A percentile compares a stretch with the other conserved stretches of the same genome.
phyloP scores from a whole-genome alignment of 139 green algal species.

The Chlamydomonas eustigma region DNA sequence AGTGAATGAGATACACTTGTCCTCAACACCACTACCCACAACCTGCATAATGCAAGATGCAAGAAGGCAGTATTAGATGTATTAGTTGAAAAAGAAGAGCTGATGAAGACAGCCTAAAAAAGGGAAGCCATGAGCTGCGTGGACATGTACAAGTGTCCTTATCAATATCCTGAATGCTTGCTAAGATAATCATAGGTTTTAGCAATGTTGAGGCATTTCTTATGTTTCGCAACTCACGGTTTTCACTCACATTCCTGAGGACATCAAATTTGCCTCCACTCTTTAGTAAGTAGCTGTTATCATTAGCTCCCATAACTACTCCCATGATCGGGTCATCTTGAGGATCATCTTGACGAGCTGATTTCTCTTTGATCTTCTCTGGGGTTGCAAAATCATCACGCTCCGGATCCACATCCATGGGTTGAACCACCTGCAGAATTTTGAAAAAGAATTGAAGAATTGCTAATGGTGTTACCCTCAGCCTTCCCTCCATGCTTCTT shows the following conservation, averaged over 20 bases:
- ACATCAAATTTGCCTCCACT: constrained; percentile 77
- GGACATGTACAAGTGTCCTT: too few relatives aligned
- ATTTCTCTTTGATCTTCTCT: constrained; percentile 4
- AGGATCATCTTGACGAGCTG: background rate
- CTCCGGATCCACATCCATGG: constrained; percentile 37
- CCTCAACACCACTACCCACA: constrained; percentile 62
- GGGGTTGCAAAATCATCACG: constrained; percentile 16
- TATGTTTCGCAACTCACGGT: too few relatives aligned
- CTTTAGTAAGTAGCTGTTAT: constrained; percentile 73
- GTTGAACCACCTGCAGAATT: constrained; percentile 8
- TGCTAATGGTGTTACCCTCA: too few relatives aligned
- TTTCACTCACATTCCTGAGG: constrained; percentile 69
- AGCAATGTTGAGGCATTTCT: too few relatives aligned
- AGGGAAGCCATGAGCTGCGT: too few relatives aligned
- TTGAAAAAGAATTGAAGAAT: background rate
- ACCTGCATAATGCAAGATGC: background rate
- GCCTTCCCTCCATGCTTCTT: too few relatives aligned
- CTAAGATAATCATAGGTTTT: too few relatives aligned
- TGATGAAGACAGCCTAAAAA: too few relatives aligned
- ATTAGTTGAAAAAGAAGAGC: too few relatives aligned
- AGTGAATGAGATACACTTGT: constrained; percentile 36
- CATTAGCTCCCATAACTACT: constrained; percentile 51
- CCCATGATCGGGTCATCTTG: constrained; percentile 27
- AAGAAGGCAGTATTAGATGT: background rate
- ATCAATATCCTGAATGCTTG: too few relatives aligned